These are phyloP conservation scores for Microbotryum silenes-acaulis DNA, from an alignment of 1,284 basidiomycete species.

Conservation along the genomic window DNA sequence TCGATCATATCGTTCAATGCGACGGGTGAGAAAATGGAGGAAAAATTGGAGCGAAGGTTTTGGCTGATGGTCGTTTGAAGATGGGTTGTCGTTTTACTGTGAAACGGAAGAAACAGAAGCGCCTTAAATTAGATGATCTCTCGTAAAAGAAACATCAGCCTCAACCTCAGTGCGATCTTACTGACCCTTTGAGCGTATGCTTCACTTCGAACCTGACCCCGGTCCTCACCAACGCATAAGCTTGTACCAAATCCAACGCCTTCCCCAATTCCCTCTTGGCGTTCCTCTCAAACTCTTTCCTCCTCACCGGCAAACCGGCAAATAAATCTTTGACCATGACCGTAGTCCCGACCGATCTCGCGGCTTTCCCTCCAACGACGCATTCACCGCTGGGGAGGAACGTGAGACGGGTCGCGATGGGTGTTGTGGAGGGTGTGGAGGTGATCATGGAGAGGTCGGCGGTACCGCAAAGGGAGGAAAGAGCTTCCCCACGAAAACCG, in stretches of 20 bases:
- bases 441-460: conserved; percentile 68
- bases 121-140: no score
- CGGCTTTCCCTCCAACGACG: conserved; percentile 38
- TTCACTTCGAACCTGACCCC: conserved; percentile 69
- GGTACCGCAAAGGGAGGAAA: conserved; percentile 85
- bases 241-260: conserved; percentile 68
- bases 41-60: conserved; percentile 58
- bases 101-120: no score
- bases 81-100: conserved; percentile 62
- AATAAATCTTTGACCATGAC: conserved; percentile 70
- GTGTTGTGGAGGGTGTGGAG: conserved; percentile 59
- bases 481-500: conserved; percentile 92
- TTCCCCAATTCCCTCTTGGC: conserved; percentile 85
- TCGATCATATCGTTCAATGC: conserved; percentile 66
- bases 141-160: no score
- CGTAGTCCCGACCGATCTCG: conserved; percentile 67
- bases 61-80: conserved; percentile 63
- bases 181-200: conserved; percentile 60
- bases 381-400: conserved; percentile 42
- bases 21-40: conserved; percentile 77
- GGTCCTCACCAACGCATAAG: conserved; percentile 70
- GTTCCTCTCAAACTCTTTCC: conserved; percentile 86
- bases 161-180: no score
- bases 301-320: conserved; percentile 72
- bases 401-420: conserved; percentile 68